Conservation (phyloP, 2,329 filamentous ascomycete species). For the Trichoderma atroviride region DNA sequence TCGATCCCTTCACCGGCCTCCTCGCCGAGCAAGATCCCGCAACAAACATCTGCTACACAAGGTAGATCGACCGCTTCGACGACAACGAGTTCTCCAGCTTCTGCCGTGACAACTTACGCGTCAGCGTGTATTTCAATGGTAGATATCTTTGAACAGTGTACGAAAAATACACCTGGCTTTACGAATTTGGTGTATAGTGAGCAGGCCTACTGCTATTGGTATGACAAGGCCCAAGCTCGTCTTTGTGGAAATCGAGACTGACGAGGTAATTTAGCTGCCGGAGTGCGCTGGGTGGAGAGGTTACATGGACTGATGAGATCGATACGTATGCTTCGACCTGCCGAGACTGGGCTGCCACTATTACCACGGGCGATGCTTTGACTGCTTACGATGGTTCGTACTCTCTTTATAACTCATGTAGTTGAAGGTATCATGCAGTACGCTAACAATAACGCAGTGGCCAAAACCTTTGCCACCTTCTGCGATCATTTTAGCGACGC, state of each 20-base stretch:
- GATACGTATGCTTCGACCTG: slow-evolving; percentile 39
- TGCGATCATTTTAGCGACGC: slow-evolving; percentile 38
- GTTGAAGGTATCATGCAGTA: neutral
- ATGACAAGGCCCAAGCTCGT: slow-evolving; percentile 16
- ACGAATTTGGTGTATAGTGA: slow-evolving; percentile 32
- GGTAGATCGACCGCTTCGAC: neutral
- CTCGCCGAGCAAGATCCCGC: slow-evolving; percentile 8
- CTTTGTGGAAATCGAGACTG: slow-evolving; percentile 19
- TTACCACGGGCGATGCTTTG: slow-evolving; percentile 31
- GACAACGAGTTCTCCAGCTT: neutral
- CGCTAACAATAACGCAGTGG: slow-evolving; percentile 31
- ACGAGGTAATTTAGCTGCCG: slow-evolving; percentile 24
- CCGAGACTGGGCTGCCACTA: slow-evolving; percentile 34
- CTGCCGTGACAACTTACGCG: slow-evolving; percentile 26
- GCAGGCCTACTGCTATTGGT: slow-evolving; percentile 42
- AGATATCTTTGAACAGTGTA: slow-evolving; percentile 35
- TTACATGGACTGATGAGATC: slow-evolving; percentile 38
- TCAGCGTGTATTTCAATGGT: slow-evolving; percentile 36
- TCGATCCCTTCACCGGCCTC: slow-evolving; percentile 5
- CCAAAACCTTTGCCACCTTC: slow-evolving; percentile 36
- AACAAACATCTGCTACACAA: neutral
- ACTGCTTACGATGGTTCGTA: slow-evolving; percentile 35
- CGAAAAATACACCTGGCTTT: slow-evolving; percentile 33
- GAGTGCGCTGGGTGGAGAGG: slow-evolving; percentile 25
- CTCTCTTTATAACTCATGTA: neutral